These are phyloP conservation scores for Fusarium sterilihyphosum DNA, from an alignment of 2,329 filamentous ascomycete genomes.

Conservation along the genomic window DNA sequence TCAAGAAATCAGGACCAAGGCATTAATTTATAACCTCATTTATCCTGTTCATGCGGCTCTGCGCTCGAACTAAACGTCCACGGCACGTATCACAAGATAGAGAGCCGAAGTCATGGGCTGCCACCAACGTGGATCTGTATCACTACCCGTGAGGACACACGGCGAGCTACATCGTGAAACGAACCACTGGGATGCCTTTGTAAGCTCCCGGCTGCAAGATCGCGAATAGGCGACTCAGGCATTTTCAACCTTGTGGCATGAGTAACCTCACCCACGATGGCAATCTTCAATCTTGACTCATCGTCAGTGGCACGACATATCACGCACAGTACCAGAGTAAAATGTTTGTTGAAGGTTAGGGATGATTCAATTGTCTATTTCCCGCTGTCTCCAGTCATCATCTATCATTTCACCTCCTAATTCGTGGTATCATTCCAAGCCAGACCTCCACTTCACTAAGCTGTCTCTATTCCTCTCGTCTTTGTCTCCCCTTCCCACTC, in stretches of 20 bases:
- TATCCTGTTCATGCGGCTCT: conserved; percentile 5
- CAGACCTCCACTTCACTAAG: conserved; percentile 16
- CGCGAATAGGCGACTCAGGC: not conserved
- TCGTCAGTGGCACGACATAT: not conserved
- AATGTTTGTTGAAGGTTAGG: not conserved
- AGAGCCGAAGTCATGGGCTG: not conserved
- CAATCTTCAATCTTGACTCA: not conserved
- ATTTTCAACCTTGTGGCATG: not conserved
- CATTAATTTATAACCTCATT: not conserved
- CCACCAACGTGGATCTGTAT: not conserved
- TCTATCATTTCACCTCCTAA: conserved; percentile 37
- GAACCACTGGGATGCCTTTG: not conserved
- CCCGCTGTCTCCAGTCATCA: conserved; percentile 3
- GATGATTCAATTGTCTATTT: conserved; percentile 19
- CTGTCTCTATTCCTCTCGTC: not conserved
- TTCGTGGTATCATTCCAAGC: conserved; percentile 44
- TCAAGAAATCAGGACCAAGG: not conserved
- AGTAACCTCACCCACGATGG: not conserved
- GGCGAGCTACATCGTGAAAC: conserved; percentile 10
- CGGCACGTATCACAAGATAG: conserved; percentile 18
- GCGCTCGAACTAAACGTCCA: not conserved
- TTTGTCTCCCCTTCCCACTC: not conserved
- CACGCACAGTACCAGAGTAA: not conserved
- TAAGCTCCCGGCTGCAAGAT: not conserved
- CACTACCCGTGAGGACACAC: conserved; percentile 1